Evolutionary conservation across 192 early-diverging fungal species (phyloP).

Genomic region (Backusella macrospora): DNA sequence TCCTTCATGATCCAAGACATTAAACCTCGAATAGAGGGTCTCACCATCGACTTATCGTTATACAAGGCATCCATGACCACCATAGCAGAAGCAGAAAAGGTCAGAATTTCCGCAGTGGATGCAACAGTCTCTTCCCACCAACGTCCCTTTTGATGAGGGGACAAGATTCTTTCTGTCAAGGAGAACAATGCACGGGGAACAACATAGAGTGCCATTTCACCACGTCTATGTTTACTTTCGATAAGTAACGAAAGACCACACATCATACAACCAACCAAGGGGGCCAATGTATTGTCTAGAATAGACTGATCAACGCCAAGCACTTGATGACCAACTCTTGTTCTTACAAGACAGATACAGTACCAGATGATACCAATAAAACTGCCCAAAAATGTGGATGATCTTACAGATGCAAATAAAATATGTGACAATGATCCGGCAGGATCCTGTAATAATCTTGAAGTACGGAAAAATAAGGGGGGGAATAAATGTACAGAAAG

Average conservation of each 20-base stretch:
- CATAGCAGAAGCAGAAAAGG: slow-evolving; percentile 57
- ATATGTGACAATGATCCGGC: slow-evolving; percentile 42
- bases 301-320: slow-evolving; percentile 39
- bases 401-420: slow-evolving; percentile 47
- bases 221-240: slow-evolving; percentile 58
- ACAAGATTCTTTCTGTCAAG: slow-evolving; percentile 48
- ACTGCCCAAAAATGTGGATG: slow-evolving; percentile 57
- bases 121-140: slow-evolving; percentile 30
- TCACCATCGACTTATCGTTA: slow-evolving; percentile 49
- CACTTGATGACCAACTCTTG: slow-evolving; percentile 47
- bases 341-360: slow-evolving; percentile 52
- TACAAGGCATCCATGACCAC: slow-evolving; percentile 53
- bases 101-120: slow-evolving; percentile 44
- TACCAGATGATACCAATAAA: slow-evolving; percentile 61
- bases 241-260: slow-evolving; percentile 68
- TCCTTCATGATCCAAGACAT: slow-evolving; percentile 52
- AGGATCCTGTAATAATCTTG: slow-evolving; percentile 40
- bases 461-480: slow-evolving; percentile 53
- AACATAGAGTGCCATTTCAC: slow-evolving; percentile 59
- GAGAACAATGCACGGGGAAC: slow-evolving; percentile 52
- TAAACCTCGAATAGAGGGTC: slow-evolving; percentile 54
- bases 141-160: slow-evolving; percentile 39
- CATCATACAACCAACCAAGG: slow-evolving; percentile 55
- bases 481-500: slow-evolving; percentile 65
- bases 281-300: slow-evolving; percentile 50